Conservation (phyloP, 2,329 filamentous ascomycete genomes). For the Pyricularia sp. region DNA sequence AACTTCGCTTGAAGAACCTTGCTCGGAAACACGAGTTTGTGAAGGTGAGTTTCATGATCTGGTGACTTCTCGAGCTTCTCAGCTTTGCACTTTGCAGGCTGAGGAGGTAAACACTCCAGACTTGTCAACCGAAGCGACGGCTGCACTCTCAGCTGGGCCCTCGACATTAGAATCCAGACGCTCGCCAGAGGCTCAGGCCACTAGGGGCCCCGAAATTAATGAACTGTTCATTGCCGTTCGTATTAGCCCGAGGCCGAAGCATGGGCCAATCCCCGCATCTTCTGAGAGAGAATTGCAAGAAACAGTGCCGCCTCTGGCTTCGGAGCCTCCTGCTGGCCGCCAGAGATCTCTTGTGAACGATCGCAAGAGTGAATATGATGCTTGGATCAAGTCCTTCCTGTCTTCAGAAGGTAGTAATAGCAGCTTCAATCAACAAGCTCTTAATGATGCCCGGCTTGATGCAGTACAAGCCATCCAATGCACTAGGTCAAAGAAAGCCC, state of each 20-base stretch:
- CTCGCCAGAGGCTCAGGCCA: background rate
- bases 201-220: background rate
- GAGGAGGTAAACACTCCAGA: background rate
- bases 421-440: background rate
- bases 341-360: background rate
- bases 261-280: background rate
- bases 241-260: background rate
- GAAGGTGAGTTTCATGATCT: background rate
- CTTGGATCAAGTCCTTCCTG: background rate
- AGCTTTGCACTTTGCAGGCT: background rate
- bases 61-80: background rate
- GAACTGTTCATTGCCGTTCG: background rate
- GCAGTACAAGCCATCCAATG: background rate
- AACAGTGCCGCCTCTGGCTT: background rate
- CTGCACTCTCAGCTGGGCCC: background rate
- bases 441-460: background rate
- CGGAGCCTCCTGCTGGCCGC: background rate
- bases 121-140: background rate
- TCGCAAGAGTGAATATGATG: background rate
- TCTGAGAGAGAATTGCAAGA: background rate
- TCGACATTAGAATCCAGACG: background rate
- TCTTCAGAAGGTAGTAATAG: background rate
- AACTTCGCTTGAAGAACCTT: background rate
- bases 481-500: background rate
- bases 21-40: background rate